Evolutionary conservation across 106 monocot species (phyloP), one percentile per base, ranked within the genome.

Genomic region (Platanthera guangdongensis): DNA sequence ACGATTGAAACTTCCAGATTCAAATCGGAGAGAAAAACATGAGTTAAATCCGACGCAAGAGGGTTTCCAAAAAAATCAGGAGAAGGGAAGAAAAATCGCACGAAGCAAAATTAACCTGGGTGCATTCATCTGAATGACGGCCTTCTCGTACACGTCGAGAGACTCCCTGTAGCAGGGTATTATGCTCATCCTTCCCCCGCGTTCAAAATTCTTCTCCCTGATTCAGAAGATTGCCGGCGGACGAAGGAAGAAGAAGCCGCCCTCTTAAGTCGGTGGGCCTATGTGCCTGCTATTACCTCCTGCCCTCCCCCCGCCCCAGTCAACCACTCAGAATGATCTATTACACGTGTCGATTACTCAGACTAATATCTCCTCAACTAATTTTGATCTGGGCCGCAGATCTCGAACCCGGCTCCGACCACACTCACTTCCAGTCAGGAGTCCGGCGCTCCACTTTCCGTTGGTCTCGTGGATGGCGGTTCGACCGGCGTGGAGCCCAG

Each of bases 131-230:
- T 88, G 75, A 72, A 79, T 80, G 52, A 88, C 84, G 1, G 88
- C 81, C 81, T 87, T 90, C 80, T 90, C 84, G 81, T 87, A 90
- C 79, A 85, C 90, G 49, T 90, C 86, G 75, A 81, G 57, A 46
- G 57, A 77, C 73, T 72, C 49, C 22, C n/a, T n/a, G n/a, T n/a
- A n/a, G n/a, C n/a, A n/a, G n/a, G 75, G 65, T 16, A 71, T 55
- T 84, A 82, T 82, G 53, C 78, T 80, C 88, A 85, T 85, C 67
- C 74, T 18, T 51, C 30, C 68, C 45, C 45, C 39, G 45, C 18
- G 13, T 68, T 14, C 68, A 30, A 68, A 68, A 22, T 10, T 28
- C 63, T 30, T 46, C 45, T 68, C 47, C 8, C 47, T 48, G 4
- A 6, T 47, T 70, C 70, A 13, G 9, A 11, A 1, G 32, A 2